Base-by-base conservation (phyloP, 495 filamentous ascomycete species). In the Xylaria castorea region DNA sequence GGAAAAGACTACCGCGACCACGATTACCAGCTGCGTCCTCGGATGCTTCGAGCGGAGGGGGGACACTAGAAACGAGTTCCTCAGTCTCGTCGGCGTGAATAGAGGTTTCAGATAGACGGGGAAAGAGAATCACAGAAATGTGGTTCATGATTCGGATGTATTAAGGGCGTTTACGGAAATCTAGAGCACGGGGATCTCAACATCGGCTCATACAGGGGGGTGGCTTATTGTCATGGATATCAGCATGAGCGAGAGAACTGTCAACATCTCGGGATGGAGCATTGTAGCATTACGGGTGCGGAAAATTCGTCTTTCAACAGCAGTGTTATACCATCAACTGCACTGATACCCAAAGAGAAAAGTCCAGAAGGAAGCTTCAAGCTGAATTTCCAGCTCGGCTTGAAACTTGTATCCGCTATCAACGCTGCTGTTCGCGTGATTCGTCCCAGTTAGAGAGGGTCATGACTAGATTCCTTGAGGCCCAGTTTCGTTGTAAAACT, bases 21-120 rank as follows among this genome's bases (percentile, higher is more conserved):
- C 97, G 14, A 95, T 94, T 36, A 98, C 96, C 42, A 98, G 94
- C 82, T 98, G 95, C 77, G 97, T 98, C 86, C 87, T 98, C 34
- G 97, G 96, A 30, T 92, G 94, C 79, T 97, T 98, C 87, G 91
- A 95, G 75, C 92, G 92, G 27, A 95, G 92, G 77, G 94, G 93
- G 44, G 97, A 95, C 85, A 97, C 94, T 5, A 87, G 96, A 66
- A 94, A 97, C 78, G 96, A 99, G 82, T 99, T 98, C 78, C 81
- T 97, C 76, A 95, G 89, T 57, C 87, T 97, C 34, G 83, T 88
- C 57, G 86, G 86, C 25, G 76, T 97, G 48, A 92, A 92, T 79
- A 86, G 91, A 77, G 75, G 82, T 73, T 84, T 66, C 57, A 14
- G 11, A 53, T 71, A 71, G 36, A 57, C 6, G 6, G 22, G 5